phyloP scores from a whole-genome alignment of 169 alveolate genomes.

The Plasmodium inui region DNA sequence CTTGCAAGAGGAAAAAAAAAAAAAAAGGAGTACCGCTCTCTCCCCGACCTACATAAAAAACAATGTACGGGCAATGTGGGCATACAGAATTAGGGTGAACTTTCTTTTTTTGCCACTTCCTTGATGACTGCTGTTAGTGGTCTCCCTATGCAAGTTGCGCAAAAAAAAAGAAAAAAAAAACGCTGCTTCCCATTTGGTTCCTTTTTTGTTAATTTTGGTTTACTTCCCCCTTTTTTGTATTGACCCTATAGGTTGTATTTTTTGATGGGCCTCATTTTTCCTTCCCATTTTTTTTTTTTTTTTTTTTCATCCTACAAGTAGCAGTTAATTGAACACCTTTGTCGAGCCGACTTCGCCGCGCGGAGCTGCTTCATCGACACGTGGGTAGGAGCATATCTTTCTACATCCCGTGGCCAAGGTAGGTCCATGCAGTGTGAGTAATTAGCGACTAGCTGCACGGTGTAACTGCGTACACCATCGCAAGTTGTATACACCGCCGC shows the following conservation, averaged over 20 bases:
- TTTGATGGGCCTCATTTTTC: not conserved
- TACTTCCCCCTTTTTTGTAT: not conserved
- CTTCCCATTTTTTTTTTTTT: not conserved
- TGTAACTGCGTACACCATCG: not conserved
- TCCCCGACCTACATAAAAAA: not conserved
- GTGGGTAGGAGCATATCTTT: not conserved
- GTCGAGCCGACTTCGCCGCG: not conserved
- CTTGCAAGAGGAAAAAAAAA: too few relatives aligned
- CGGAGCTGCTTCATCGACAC: not conserved
- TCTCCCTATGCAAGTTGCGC: too few relatives aligned
- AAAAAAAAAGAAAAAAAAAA: not conserved
- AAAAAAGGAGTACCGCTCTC: not conserved
- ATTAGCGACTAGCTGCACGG: not conserved
- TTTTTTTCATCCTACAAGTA: not conserved
- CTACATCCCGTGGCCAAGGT: not conserved
- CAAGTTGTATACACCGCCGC: too few relatives aligned
- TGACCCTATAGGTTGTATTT: not conserved
- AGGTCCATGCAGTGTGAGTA: not conserved
- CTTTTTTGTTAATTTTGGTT: not conserved
- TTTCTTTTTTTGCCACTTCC: too few relatives aligned
- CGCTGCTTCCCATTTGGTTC: not conserved
- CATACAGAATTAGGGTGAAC: not conserved
- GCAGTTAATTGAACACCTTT: not conserved
- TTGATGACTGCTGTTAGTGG: too few relatives aligned
- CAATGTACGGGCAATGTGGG: not conserved